A percentile compares a stretch with the other conserved stretches of the same genome.
These are phyloP conservation scores for Teunomyces funiuensis DNA, from an alignment of 805 yeast genomes.

Conservation along the genomic window DNA sequence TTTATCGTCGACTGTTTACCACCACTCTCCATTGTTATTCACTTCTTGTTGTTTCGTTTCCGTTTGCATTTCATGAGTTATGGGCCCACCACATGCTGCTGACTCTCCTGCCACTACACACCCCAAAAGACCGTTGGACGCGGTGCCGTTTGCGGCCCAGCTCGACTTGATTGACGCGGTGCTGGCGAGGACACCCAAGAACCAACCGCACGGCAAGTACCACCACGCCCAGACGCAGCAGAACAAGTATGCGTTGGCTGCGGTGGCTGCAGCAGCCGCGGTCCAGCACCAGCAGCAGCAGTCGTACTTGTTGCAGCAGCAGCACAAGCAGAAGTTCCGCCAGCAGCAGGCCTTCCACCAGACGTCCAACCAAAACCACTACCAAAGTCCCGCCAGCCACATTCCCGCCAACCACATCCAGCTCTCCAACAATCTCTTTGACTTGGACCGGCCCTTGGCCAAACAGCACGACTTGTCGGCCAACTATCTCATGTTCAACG, in stretches of 20 bases:
- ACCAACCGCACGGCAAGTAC: slow-evolving; percentile 12
- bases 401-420: background rate
- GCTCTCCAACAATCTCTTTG: background rate
- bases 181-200: slow-evolving; percentile 7
- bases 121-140: slow-evolving; percentile 26
- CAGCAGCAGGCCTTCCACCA: slow-evolving; percentile 6
- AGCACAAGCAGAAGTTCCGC: slow-evolving; percentile 9
- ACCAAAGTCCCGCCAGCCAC: background rate
- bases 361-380: background rate
- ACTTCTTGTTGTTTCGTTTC: background rate
- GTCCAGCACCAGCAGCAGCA: slow-evolving; percentile 28
- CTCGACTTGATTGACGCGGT: slow-evolving; percentile 23
- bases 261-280: slow-evolving; percentile 34
- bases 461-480: slow-evolving; percentile 15
- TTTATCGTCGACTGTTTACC: slow-evolving; percentile 1
- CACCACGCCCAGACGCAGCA: slow-evolving; percentile 16
- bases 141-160: slow-evolving; percentile 29
- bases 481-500: slow-evolving; percentile 17
- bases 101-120: too few species aligned
- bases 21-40: background rate
- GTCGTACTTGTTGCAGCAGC: slow-evolving; percentile 18
- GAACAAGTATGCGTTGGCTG: slow-evolving; percentile 26
- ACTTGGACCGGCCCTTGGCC: background rate
- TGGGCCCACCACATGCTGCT: background rate
- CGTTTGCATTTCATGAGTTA: slow-evolving; percentile 9